A percentile compares a stretch with the other conserved stretches of the same genome.
phyloP scores from a whole-genome alignment of 179 eudicot genomes.

The Drosera spatulata region DNA sequence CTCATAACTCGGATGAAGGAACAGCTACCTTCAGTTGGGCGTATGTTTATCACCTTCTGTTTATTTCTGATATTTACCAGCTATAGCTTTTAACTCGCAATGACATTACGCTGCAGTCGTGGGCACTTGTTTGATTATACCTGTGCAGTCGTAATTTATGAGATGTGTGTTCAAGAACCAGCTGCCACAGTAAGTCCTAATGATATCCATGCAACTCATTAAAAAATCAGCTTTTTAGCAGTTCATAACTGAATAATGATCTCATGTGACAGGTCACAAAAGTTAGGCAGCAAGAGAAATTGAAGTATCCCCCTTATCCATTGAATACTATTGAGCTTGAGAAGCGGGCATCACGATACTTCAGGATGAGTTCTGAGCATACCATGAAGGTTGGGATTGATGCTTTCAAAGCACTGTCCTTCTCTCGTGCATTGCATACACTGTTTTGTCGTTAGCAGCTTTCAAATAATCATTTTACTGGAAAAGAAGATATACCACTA shows the following conservation, averaged over 20 bases:
- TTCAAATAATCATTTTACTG: too few relatives aligned
- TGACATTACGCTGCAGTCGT: conserved; percentile 45
- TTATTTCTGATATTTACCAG: not conserved
- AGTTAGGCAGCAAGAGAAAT: conserved; percentile 66
- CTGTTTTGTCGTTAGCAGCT: too few relatives aligned
- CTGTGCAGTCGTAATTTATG: conserved; percentile 69
- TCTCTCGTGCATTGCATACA: not conserved
- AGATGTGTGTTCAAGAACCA: conserved; percentile 89
- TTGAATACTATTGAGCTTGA: conserved; percentile 96
- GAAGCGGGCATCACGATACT: conserved; percentile 94
- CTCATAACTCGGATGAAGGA: conserved; percentile 81
- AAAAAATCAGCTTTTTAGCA: too few relatives aligned
- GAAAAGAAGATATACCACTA: too few relatives aligned
- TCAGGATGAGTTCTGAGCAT: conserved; percentile 79
- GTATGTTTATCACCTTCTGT: conserved; percentile 23
- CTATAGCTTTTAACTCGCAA: conserved; percentile 6
- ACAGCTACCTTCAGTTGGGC: conserved; percentile 72
- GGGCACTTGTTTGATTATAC: conserved; percentile 90
- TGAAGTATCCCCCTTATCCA: conserved; percentile 85
- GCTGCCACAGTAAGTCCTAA: conserved; percentile 69
- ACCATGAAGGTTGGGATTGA: conserved; percentile 70
- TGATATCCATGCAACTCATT: not conserved
- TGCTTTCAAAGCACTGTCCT: not conserved
- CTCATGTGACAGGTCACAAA: conserved; percentile 46
- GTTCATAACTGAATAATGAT: not conserved